Conservation (phyloP, 2,329 filamentous ascomycete genomes). For the Hymenoscyphus linearis region DNA sequence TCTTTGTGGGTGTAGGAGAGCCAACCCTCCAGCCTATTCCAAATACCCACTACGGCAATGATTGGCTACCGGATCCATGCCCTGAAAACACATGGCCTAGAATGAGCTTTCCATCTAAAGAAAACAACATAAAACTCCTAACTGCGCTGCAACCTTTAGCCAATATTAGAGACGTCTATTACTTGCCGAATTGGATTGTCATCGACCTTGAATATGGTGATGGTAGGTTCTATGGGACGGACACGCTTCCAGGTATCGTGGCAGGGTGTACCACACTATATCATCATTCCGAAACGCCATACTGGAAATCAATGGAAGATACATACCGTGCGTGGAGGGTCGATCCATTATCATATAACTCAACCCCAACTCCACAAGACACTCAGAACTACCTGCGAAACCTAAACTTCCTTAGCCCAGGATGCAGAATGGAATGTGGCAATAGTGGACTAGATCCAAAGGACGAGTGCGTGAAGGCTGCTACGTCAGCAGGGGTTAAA, state of each 20-base stretch:
- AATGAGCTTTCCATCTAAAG: slow-evolving; percentile 14
- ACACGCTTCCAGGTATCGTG: slow-evolving; percentile 17
- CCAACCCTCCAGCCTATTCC: slow-evolving; percentile 12
- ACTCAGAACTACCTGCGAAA: slow-evolving; percentile 13
- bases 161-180: slow-evolving; percentile 14
- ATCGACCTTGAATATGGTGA: slow-evolving; percentile 16
- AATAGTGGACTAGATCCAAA: too few species aligned
- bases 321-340: slow-evolving; percentile 13
- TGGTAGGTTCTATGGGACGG: slow-evolving; percentile 15
- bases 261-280: slow-evolving; percentile 16
- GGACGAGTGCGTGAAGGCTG: slow-evolving; percentile 12
- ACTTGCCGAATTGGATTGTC: slow-evolving; percentile 18
- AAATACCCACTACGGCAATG: slow-evolving; percentile 5
- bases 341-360: slow-evolving; percentile 10
- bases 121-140: slow-evolving; percentile 14
- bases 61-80: slow-evolving; percentile 15
- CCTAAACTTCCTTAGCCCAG: slow-evolving; percentile 15
- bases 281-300: slow-evolving; percentile 13
- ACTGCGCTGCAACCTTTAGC: slow-evolving; percentile 15
- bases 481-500: too few species aligned
- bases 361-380: slow-evolving; percentile 15
- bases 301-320: slow-evolving; percentile 16
- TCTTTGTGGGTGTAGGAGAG: slow-evolving; percentile 17
- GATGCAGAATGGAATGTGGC: slow-evolving; percentile 15
- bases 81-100: slow-evolving; percentile 12